phyloP scores from a whole-genome alignment of 768 basidiomycete species.

The Lentinula sp. region DNA sequence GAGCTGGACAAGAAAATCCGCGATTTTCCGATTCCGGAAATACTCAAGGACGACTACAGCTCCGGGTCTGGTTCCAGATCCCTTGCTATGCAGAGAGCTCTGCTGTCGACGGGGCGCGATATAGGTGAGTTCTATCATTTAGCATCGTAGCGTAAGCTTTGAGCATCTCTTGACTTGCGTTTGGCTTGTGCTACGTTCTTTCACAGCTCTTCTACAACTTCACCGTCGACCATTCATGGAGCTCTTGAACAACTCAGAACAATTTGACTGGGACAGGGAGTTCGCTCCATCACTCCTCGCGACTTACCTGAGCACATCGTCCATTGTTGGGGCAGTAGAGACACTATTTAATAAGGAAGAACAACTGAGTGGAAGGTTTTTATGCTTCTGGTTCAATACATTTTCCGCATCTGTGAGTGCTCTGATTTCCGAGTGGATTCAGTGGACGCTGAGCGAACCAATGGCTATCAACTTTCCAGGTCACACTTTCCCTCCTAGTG shows the following conservation, averaged over 20 bases:
- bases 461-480: slow-evolving; percentile 25
- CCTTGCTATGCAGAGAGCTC: slow-evolving; percentile 58
- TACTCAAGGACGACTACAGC: slow-evolving; percentile 34
- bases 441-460: background rate
- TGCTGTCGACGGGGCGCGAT: slow-evolving; percentile 56
- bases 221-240: slow-evolving; percentile 66
- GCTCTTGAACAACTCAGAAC: slow-evolving; percentile 47
- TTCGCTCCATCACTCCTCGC: slow-evolving; percentile 70
- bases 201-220: slow-evolving; percentile 55
- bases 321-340: slow-evolving; percentile 51
- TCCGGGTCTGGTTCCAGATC: slow-evolving; percentile 33
- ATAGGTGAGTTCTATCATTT: slow-evolving; percentile 37
- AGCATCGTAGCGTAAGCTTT: background rate
- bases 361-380: slow-evolving; percentile 56
- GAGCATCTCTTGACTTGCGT: background rate
- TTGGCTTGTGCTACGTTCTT: background rate
- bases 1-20: slow-evolving; percentile 50
- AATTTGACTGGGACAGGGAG: slow-evolving; percentile 53
- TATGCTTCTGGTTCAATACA: slow-evolving; percentile 71
- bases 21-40: slow-evolving; percentile 46
- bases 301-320: slow-evolving; percentile 55
- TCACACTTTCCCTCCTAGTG: slow-evolving; percentile 60
- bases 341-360: slow-evolving; percentile 52
- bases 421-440: background rate
- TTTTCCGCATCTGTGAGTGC: slow-evolving; percentile 62